Conservation (phyloP, 2,329 filamentous ascomycete genomes). For the Pseudocercospora pini-densiflorae region DNA sequence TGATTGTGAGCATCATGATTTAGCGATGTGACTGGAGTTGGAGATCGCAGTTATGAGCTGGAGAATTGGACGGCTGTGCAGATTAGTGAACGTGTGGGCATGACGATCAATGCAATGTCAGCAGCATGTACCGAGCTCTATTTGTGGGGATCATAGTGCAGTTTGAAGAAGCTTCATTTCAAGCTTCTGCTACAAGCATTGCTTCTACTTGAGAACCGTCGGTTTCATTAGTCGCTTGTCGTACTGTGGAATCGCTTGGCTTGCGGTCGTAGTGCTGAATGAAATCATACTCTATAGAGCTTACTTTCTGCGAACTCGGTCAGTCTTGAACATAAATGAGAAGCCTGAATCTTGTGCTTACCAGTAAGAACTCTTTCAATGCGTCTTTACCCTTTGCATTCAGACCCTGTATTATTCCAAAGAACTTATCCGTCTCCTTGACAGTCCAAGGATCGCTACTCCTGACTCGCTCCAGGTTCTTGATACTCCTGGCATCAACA, state of each 20-base stretch:
- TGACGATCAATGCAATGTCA: no score
- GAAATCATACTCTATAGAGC: conserved; percentile 8
- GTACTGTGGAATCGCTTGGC: neutral
- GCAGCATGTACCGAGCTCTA: neutral
- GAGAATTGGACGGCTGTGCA: no score
- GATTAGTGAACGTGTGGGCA: neutral
- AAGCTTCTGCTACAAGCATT: no score
- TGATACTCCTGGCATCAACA: conserved; percentile 38
- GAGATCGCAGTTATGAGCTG: no score
- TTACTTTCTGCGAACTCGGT: neutral
- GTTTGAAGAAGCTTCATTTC: neutral
- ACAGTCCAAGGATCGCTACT: conserved; percentile 34
- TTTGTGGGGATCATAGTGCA: neutral
- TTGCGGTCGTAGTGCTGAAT: neutral
- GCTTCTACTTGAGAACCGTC: neutral
- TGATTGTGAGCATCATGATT: conserved; percentile 7
- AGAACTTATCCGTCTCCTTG: conserved; percentile 33
- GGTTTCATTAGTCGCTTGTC: neutral
- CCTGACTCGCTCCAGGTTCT: conserved; percentile 30
- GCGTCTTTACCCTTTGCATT: conserved; percentile 25
- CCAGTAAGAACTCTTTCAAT: conserved; percentile 33
- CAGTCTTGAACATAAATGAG: neutral
- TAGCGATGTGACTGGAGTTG: no score
- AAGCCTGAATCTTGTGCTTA: conserved; percentile 4
- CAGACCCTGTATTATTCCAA: conserved; percentile 28